Conservation (phyloP, 2,329 filamentous ascomycete species). For the Nemania sp. region DNA sequence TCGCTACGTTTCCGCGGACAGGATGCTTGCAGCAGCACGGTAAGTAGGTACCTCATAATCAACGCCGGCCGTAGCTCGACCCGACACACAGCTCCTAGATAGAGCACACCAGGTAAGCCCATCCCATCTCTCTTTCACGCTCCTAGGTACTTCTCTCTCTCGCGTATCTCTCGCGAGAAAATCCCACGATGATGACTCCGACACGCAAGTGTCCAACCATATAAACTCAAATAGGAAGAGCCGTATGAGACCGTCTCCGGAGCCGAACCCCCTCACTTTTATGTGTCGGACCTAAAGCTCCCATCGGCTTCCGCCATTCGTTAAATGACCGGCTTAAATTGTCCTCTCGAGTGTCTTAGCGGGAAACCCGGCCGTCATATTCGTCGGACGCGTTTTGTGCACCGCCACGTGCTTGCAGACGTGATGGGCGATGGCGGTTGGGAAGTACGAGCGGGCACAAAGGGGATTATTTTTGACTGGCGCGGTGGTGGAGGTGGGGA, state of each 20-base stretch:
- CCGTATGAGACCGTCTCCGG: conserved; percentile 42
- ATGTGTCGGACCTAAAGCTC: neutral
- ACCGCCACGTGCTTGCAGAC: conserved; percentile 43
- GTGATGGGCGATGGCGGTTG: conserved; percentile 27
- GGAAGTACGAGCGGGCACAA: no score
- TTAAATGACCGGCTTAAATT: conserved; percentile 18
- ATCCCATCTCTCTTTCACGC: neutral
- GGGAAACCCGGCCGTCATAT: no score
- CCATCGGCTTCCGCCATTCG: conserved; percentile 31
- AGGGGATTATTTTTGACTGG: no score
- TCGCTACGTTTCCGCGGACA: neutral
- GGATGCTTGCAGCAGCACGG: no score
- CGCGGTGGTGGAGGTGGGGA: conserved; percentile 39
- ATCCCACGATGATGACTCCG: conserved; percentile 39
- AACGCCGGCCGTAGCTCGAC: no score
- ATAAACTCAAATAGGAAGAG: conserved; percentile 40
- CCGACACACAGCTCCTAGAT: neutral
- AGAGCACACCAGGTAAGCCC: conserved; percentile 1
- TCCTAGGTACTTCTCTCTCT: neutral
- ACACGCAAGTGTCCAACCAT: conserved; percentile 41
- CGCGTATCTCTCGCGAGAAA: conserved; percentile 10
- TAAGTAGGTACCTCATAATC: no score
- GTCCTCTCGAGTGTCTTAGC: conserved; percentile 12
- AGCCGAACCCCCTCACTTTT: neutral
- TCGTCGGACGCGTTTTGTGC: conserved; percentile 39